Evolutionary conservation across 768 basidiomycete genomes (phyloP), one percentile per base, ranked within the genome.

Genomic region (Mycena epipterygia): DNA sequence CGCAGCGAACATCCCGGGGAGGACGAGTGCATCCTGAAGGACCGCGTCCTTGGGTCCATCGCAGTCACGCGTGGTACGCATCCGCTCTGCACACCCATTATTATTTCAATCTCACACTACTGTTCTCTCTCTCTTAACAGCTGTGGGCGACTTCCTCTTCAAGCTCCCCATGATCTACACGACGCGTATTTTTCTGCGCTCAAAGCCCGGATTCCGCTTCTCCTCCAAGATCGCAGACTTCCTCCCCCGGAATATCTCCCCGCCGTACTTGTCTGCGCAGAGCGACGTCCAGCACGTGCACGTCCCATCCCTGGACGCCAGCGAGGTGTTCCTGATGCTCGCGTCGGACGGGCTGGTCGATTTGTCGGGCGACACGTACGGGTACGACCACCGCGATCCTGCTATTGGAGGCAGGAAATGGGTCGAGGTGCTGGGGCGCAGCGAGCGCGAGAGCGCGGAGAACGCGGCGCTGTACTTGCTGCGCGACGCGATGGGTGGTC

Each of bases 41-140:
- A 85, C 57, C 82, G 89, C 49, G 87, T 89, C 16, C 80, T 89
- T 8, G 88, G 89, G 27, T 84, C 85, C 1, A 85, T 89, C 53
- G 89, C 88, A 21, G 88, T 89, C 17, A 90, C 89, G 49, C 80
- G 89, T 79, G 87, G 89, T 85, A 70, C 82, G 25, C n/a, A n/a
- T n/a, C n/a, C n/a, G n/a, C n/a, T n/a, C 39, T 27, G 16, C 25
- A 1, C 33, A 2, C 27, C 29, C n/a, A n/a, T n/a, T n/a, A n/a
- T n/a, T 51, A 30, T 77, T 19, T 56, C 55, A 37, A 23, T 27
- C 41, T 30, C 46, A 27, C n/a, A n/a, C n/a, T n/a, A n/a, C n/a
- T n/a, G n/a, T n/a, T n/a, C 32, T n/a, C n/a, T n/a, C 9, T 30
- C 44, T 7, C 42, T 37, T 41, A n/a, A 27, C 64, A 90, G 89